Evolutionary conservation across 495 filamentous ascomycete species (phyloP).

Genomic region (Jackrogersella multiformis): DNA sequence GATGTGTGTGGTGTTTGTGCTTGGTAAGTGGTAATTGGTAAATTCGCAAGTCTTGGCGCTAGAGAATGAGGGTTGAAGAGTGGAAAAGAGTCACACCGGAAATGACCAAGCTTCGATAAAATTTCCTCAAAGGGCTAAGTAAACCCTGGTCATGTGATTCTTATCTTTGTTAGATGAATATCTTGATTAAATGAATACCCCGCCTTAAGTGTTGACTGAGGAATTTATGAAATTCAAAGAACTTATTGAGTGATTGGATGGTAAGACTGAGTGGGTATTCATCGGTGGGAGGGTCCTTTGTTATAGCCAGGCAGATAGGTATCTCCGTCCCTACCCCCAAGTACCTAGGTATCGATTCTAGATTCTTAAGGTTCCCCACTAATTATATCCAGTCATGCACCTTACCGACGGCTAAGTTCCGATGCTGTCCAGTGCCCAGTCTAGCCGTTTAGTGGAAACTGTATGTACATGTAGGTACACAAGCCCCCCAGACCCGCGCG

Average conservation of each 20-base stretch:
- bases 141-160: slow-evolving; percentile 41
- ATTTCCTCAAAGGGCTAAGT: slow-evolving; percentile 34
- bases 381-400: neutral
- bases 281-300: slow-evolving; percentile 5
- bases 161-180: neutral
- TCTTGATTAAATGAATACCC: neutral
- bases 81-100: slow-evolving; percentile 34
- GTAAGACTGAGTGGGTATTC: slow-evolving; percentile 1
- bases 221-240: no score
- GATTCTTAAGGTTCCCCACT: neutral
- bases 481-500: slow-evolving; percentile 26
- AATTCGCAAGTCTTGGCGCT: slow-evolving; percentile 29
- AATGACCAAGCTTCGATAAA: slow-evolving; percentile 30
- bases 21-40: neutral
- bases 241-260: neutral
- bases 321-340: no score
- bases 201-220: neutral
- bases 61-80: slow-evolving; percentile 4
- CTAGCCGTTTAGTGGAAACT: no score
- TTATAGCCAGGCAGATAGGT: no score
- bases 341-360: no score
- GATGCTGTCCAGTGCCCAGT: no score
- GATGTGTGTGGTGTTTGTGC: slow-evolving; percentile 25
- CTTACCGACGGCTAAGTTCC: neutral
- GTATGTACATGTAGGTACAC: no score